Conservation (phyloP, 2,329 filamentous ascomycete genomes). For the Hymenoscyphus albidus region DNA sequence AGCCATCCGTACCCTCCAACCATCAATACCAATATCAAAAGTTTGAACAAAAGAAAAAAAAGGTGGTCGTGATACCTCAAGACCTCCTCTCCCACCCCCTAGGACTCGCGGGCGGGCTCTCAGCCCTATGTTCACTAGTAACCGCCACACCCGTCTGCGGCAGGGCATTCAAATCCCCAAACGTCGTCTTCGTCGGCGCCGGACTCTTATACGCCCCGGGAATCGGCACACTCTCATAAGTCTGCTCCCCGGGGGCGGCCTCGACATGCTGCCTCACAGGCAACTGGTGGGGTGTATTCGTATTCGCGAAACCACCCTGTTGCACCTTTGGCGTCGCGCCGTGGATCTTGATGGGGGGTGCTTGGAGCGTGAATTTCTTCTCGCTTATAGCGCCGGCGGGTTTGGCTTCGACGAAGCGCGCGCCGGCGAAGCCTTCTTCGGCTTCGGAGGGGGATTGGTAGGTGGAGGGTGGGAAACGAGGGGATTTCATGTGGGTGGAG, state of each 20-base stretch:
- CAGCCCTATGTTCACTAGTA: constrained; percentile 31
- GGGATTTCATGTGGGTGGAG: constrained; percentile 39
- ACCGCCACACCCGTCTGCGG: constrained; percentile 24
- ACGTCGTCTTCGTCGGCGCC: constrained; percentile 36
- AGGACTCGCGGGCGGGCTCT: constrained; percentile 33
- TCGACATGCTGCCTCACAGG: constrained; percentile 51
- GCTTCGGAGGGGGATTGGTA: constrained; percentile 52
- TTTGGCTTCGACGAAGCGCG: constrained; percentile 56
- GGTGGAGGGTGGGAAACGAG: constrained; percentile 55
- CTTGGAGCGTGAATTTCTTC: constrained; percentile 74
- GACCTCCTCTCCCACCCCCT: constrained; percentile 22
- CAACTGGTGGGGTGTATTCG: not conserved
- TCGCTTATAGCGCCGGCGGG: constrained; percentile 54
- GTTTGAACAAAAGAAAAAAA: not conserved
- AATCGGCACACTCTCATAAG: constrained; percentile 83
- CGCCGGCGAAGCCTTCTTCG: constrained; percentile 44
- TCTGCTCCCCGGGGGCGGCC: constrained; percentile 73
- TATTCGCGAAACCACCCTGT: constrained; percentile 55
- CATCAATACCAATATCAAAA: not conserved
- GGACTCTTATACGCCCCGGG: constrained; percentile 72
- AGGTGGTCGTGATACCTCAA: not conserved
- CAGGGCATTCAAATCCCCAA: constrained; percentile 25
- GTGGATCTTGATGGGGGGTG: constrained; percentile 75
- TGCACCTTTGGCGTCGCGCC: constrained; percentile 68
- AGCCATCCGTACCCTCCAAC: not conserved